Conservation (phyloP, 108 stramenopile species). For the Asterionellopsis glacialis region DNA sequence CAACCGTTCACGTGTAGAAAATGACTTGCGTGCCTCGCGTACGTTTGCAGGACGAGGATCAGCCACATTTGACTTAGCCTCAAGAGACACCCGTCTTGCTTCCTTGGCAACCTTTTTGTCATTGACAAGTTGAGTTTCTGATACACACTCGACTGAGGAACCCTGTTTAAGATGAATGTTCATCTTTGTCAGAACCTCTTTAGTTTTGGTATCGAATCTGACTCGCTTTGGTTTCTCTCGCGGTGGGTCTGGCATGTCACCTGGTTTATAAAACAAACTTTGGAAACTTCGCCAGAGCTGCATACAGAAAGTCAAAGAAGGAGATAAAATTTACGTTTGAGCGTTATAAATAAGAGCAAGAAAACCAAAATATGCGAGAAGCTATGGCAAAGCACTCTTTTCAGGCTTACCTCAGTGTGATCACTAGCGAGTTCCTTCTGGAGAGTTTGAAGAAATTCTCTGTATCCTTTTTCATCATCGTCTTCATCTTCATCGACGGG, state of each 20-base stretch:
- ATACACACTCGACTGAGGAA: constrained; percentile 14
- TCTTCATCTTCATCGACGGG: no score
- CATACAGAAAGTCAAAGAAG: no score
- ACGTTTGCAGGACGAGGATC: neutral
- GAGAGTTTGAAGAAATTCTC: neutral
- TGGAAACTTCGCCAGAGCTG: constrained; percentile 1
- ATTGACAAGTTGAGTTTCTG: constrained; percentile 37
- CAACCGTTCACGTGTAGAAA: no score
- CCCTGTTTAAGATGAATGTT: constrained; percentile 26
- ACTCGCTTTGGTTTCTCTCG: constrained; percentile 6
- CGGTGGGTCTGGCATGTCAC: neutral
- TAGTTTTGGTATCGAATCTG: constrained; percentile 37
- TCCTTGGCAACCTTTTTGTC: constrained; percentile 23
- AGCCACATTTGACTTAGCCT: neutral
- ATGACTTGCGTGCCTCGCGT: no score
- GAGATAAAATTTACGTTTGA: neutral
- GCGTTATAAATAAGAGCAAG: neutral
- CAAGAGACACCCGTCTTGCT: constrained; percentile 1
- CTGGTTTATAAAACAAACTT: neutral
- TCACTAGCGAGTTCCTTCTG: constrained; percentile 8
- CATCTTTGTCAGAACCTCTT: constrained; percentile 27
- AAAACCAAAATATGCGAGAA: neutral
- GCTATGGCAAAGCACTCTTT: neutral
- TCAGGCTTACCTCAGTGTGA: neutral
- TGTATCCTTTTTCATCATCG: neutral